Conservation (phyloP, 2,329 filamentous ascomycete genomes). For the Didymella pomorum region DNA sequence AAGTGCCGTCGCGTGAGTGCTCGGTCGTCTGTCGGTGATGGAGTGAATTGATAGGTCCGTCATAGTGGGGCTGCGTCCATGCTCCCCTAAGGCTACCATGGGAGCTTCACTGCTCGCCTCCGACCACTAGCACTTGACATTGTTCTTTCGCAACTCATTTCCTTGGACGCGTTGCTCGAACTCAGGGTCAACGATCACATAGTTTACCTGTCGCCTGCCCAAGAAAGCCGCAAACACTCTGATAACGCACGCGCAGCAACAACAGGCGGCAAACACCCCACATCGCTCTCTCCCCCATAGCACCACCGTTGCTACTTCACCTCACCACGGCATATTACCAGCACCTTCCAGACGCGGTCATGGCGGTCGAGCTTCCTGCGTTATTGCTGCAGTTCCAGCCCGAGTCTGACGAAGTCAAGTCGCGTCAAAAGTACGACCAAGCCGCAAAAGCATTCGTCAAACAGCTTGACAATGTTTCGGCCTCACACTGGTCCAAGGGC, state of each 20-base stretch:
- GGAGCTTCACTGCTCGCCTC: conserved; percentile 29
- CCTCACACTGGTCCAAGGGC: conserved; percentile 45
- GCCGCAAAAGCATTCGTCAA: conserved; percentile 47
- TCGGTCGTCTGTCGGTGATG: not conserved
- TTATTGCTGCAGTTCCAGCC: conserved; percentile 48
- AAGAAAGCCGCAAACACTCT: not conserved
- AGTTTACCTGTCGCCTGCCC: not conserved
- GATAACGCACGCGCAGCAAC: not conserved
- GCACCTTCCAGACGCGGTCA: conserved; percentile 18
- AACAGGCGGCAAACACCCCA: conserved; percentile 28
- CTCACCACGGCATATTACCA: conserved; percentile 2
- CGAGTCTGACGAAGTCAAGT: conserved; percentile 39
- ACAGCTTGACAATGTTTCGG: conserved; percentile 45
- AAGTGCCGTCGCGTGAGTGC: not conserved
- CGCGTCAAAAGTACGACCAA: conserved; percentile 52
- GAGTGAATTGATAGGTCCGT: conserved; percentile 17
- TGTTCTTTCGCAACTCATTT: conserved; percentile 6
- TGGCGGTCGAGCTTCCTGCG: conserved; percentile 44
- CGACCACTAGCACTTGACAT: conserved; percentile 22
- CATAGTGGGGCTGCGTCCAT: conserved; percentile 25
- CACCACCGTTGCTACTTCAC: conserved; percentile 15
- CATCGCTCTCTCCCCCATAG: conserved; percentile 26
- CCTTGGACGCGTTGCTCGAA: not conserved
- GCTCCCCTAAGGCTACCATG: conserved; percentile 35
- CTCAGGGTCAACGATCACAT: not conserved